Evolutionary conservation across 1,284 basidiomycete species (phyloP).

Genomic region (Pyrrhoderma noxium): DNA sequence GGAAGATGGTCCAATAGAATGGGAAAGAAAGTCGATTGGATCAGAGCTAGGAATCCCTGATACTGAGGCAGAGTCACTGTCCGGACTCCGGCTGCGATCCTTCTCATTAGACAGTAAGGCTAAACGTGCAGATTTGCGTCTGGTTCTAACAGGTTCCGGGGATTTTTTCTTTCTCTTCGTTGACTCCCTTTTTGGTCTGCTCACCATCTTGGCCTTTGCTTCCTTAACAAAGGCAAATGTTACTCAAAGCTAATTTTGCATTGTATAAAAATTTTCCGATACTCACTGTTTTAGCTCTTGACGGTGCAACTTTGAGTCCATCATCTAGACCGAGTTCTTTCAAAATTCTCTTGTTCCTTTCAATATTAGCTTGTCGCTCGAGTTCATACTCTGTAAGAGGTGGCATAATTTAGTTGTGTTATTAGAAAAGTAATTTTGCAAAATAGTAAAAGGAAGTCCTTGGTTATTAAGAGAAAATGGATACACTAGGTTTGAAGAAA

Average conservation of each 20-base stretch:
- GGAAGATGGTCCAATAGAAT: background rate
- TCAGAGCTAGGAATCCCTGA: conserved; percentile 13
- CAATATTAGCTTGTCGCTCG: conserved; percentile 30
- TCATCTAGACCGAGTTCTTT: conserved; percentile 20
- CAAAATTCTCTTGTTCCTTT: conserved; percentile 25
- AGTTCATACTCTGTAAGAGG: conserved; percentile 24
- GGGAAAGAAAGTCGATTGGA: conserved; percentile 17
- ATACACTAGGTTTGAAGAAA: background rate
- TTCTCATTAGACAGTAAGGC: background rate
- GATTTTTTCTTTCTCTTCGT: conserved; percentile 21
- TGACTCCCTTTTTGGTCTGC: background rate
- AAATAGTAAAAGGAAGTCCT: background rate
- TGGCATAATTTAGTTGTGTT: conserved; percentile 7
- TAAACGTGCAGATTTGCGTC: conserved; percentile 14
- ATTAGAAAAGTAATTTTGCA: background rate
- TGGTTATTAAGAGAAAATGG: background rate
- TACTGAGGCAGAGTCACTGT: background rate
- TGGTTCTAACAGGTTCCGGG: conserved; percentile 21
- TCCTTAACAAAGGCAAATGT: background rate
- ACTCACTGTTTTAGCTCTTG: conserved; percentile 3
- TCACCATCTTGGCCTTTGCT: background rate
- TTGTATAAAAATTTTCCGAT: background rate
- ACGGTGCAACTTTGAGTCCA: conserved; percentile 6
- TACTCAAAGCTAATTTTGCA: background rate
- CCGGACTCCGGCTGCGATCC: background rate